phyloP scores from a whole-genome alignment of 805 yeast species.

The Candida bentonensis region DNA sequence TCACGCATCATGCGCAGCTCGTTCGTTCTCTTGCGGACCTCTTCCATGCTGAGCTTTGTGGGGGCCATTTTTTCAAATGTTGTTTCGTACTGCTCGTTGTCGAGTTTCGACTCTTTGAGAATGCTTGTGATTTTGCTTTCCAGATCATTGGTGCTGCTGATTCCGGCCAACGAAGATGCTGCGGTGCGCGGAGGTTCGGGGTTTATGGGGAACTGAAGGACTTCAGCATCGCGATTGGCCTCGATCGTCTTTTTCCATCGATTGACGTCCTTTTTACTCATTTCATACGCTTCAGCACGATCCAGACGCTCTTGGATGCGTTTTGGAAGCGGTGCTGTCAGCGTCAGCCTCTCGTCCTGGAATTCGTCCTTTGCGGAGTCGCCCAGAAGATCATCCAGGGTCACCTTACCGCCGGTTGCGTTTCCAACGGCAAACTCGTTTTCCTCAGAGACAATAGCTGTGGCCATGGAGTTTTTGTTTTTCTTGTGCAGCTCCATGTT shows the following conservation, averaged over 20 bases:
- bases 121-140: constrained; percentile 52
- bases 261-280: constrained; percentile 71
- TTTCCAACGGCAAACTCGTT: constrained; percentile 59
- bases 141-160: constrained; percentile 36
- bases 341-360: constrained; percentile 22
- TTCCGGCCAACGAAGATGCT: constrained; percentile 41
- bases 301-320: constrained; percentile 77
- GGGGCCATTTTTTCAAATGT: constrained; percentile 77
- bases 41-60: constrained; percentile 69
- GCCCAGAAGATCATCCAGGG: constrained; percentile 58
- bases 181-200: constrained; percentile 29
- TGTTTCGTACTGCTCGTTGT: constrained; percentile 63
- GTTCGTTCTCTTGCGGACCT: constrained; percentile 57
- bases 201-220: constrained; percentile 60
- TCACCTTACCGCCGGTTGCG: constrained; percentile 39
- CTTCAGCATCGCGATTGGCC: constrained; percentile 72
- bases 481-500: constrained; percentile 9
- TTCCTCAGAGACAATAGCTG: constrained; percentile 43
- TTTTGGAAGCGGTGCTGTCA: constrained; percentile 72
- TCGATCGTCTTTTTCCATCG: constrained; percentile 82
- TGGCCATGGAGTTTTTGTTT: constrained; percentile 33
- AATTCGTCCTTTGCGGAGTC: constrained; percentile 21
- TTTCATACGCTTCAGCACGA: constrained; percentile 78
- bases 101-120: constrained; percentile 49
- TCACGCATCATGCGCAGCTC: constrained; percentile 90